These are phyloP conservation scores for Balansia obtecta DNA, from an alignment of 2,329 filamentous ascomycete species.

Conservation along the genomic window DNA sequence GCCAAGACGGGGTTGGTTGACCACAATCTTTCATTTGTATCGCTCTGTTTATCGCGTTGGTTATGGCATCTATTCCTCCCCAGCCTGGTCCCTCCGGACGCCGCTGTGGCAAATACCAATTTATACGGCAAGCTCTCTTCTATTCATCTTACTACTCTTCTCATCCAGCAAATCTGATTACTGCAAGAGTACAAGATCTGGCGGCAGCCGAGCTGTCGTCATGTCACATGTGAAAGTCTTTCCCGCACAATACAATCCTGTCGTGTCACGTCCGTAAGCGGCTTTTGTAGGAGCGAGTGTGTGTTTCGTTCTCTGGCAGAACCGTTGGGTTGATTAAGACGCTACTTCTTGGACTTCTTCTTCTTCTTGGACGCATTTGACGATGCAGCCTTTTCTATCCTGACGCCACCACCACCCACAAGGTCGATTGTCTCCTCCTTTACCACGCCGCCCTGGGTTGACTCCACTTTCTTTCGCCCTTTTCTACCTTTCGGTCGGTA, in stretches of 20 bases:
- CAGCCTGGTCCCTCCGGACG: neutral
- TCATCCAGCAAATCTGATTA: too few species aligned
- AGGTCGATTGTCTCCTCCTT: conserved; percentile 56
- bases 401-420: conserved; percentile 51
- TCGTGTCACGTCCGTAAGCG: neutral
- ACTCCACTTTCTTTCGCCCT: conserved; percentile 69
- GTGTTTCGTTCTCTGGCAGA: neutral
- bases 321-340: neutral
- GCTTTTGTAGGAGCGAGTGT: neutral
- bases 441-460: conserved; percentile 76
- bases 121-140: neutral
- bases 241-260: neutral
- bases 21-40: neutral
- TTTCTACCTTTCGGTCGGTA: conserved; percentile 89
- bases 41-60: neutral
- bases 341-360: conserved; percentile 40
- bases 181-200: too few species aligned
- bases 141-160: neutral
- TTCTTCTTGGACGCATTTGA: conserved; percentile 34
- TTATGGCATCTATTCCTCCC: neutral
- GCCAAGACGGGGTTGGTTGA: too few species aligned
- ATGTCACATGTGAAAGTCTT: too few species aligned
- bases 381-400: conserved; percentile 45
- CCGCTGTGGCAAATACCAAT: neutral
- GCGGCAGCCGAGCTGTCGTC: too few species aligned